Conservation (phyloP, 2,329 filamentous ascomycete species). For the Ophiognomonia clavigignenti-juglandacearum region DNA sequence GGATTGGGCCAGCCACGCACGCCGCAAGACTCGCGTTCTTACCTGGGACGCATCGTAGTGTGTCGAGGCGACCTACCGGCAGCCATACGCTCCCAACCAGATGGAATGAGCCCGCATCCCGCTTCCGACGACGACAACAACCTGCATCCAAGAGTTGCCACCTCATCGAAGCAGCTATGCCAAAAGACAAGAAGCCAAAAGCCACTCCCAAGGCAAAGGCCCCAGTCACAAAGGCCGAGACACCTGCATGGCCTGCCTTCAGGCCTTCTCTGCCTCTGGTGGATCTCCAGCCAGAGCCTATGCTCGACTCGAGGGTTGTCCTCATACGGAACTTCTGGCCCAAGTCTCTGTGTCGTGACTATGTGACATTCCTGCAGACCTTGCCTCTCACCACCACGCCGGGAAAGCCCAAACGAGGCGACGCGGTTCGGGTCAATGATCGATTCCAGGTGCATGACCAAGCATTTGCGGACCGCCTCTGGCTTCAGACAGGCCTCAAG, state of each 20-base stretch:
- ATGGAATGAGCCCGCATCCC: too few species aligned
- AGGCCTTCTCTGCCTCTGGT: conserved; percentile 62
- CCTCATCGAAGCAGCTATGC: conserved; percentile 6
- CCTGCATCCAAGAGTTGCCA: too few species aligned
- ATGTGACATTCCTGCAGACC: conserved; percentile 65
- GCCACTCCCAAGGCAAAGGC: conserved; percentile 16
- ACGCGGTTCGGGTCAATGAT: conserved; percentile 84
- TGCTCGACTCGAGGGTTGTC: conserved; percentile 61
- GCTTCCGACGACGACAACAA: too few species aligned
- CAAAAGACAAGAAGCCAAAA: conserved; percentile 17
- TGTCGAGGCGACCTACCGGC: too few species aligned
- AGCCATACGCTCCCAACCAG: too few species aligned
- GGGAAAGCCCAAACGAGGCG: conserved; percentile 69
- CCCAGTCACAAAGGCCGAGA: conserved; percentile 15
- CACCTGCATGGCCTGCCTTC: conserved; percentile 65
- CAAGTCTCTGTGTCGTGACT: conserved; percentile 67
- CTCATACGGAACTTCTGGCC: conserved; percentile 73
- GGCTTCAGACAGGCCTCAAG: conserved; percentile 70
- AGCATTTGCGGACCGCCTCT: conserved; percentile 68
- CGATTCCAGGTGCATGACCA: conserved; percentile 78
- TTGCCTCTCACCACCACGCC: conserved; percentile 75
- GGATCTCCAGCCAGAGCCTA: conserved; percentile 55
- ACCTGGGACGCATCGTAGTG: too few species aligned
- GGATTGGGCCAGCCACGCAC: too few species aligned
- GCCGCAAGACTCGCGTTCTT: too few species aligned